Evolutionary conservation across 768 basidiomycete species (phyloP).

Genomic region (Cystofilobasidium macerans): DNA sequence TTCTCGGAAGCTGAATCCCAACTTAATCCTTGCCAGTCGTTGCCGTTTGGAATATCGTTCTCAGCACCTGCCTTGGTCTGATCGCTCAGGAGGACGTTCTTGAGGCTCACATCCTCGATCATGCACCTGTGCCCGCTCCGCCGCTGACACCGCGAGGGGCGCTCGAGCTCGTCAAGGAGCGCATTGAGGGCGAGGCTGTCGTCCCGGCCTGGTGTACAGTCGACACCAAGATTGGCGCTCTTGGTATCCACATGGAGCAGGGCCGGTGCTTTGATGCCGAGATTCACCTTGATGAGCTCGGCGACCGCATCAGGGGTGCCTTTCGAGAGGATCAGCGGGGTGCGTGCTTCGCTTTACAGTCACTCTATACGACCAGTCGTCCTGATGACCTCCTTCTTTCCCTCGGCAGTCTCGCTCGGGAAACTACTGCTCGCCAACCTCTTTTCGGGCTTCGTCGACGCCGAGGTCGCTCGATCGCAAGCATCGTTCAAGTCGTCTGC

Average conservation of each 20-base stretch:
- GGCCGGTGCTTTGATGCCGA: conserved; percentile 78
- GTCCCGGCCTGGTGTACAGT: conserved; percentile 69
- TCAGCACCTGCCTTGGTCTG: conserved; percentile 60
- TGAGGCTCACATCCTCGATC: conserved; percentile 32
- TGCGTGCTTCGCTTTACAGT: conserved; percentile 34
- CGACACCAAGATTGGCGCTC: conserved; percentile 78
- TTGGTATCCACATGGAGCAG: conserved; percentile 78
- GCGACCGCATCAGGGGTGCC: conserved; percentile 44
- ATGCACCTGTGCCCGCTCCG: conserved; percentile 52
- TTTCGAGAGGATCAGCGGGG: conserved; percentile 70
- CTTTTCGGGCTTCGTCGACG: conserved; percentile 59
- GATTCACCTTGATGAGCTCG: conserved; percentile 81
- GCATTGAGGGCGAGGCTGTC: conserved; percentile 90
- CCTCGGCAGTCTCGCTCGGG: conserved; percentile 64
- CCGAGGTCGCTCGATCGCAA: conserved; percentile 46
- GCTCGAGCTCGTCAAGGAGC: conserved; percentile 72
- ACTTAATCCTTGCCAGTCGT: conserved; percentile 8
- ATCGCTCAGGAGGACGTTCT: conserved; percentile 56
- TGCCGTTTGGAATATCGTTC: conserved; percentile 83
- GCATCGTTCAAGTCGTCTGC: not conserved
- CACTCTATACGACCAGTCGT: not conserved
- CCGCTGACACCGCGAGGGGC: conserved; percentile 45
- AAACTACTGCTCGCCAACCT: conserved; percentile 83
- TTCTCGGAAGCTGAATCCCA: not conserved
- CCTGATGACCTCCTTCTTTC: conserved; percentile 5